phyloP scores from a whole-genome alignment of 805 yeast species.

The Ogataea allantospora region DNA sequence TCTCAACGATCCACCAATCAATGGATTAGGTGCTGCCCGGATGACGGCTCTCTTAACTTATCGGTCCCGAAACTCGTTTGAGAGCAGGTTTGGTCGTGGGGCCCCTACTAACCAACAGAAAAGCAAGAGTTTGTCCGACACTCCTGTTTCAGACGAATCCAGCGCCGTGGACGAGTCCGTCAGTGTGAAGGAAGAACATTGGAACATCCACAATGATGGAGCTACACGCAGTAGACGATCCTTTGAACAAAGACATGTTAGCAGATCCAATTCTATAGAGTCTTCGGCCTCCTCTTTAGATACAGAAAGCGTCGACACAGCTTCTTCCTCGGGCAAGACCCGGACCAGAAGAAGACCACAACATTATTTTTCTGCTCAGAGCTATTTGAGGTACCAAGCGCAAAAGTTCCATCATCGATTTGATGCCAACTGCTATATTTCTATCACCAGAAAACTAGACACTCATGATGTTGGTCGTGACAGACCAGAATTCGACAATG shows the following conservation, averaged over 20 bases:
- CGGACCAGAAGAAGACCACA: slow-evolving; percentile 42
- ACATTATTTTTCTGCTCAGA: slow-evolving; percentile 89
- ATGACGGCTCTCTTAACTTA: slow-evolving; percentile 95
- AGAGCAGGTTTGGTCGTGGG: slow-evolving; percentile 85
- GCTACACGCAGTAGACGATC: slow-evolving; percentile 24
- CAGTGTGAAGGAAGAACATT: slow-evolving; percentile 47
- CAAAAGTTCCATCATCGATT: slow-evolving; percentile 84
- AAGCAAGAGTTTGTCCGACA: slow-evolving; percentile 19
- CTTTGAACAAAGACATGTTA: slow-evolving; percentile 29
- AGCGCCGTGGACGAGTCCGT: slow-evolving; percentile 11
- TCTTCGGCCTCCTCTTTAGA: slow-evolving; percentile 30
- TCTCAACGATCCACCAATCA: slow-evolving; percentile 72
- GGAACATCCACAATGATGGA: slow-evolving; percentile 91
- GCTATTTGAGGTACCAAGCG: slow-evolving; percentile 92
- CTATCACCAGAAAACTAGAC: slow-evolving; percentile 89
- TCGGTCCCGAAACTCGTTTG: slow-evolving; percentile 89
- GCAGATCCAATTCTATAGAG: slow-evolving; percentile 31
- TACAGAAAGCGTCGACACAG: slow-evolving; percentile 22
- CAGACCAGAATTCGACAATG: slow-evolving; percentile 42
- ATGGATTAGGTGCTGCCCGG: slow-evolving; percentile 93
- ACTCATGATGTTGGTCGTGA: slow-evolving; percentile 93
- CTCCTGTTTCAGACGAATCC: slow-evolving; percentile 10
- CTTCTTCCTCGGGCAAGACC: slow-evolving; percentile 7
- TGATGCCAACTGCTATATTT: slow-evolving; percentile 95
- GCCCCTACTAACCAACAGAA: slow-evolving; percentile 42